Conservation (phyloP, 768 basidiomycete genomes). For the Daedaleopsis sinensis region DNA sequence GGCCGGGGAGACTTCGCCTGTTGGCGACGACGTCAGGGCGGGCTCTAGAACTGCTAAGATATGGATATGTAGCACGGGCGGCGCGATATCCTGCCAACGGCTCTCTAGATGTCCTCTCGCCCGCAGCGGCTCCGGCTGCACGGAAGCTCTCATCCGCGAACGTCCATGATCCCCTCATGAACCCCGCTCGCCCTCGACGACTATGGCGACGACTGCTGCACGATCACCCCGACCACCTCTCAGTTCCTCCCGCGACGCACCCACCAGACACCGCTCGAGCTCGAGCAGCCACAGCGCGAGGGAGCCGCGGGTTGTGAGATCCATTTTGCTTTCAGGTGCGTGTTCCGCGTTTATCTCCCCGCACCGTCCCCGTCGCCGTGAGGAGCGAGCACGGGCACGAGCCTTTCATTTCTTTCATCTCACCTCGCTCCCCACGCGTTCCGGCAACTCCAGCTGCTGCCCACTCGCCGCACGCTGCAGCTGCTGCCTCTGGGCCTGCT, state of each 20-base stretch:
- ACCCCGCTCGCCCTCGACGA: not conserved
- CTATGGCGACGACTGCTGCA: constrained; percentile 14
- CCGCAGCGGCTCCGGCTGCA: not conserved
- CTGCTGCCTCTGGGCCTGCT: no score
- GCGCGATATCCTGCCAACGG: constrained; percentile 2
- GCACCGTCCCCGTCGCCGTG: not conserved
- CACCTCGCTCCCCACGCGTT: not conserved
- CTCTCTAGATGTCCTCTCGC: not conserved
- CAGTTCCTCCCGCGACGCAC: not conserved
- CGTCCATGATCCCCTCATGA: constrained; percentile 13
- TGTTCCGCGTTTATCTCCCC: constrained; percentile 16
- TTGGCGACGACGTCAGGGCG: constrained; percentile 1
- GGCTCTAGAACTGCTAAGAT: constrained; percentile 12
- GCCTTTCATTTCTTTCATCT: constrained; percentile 5
- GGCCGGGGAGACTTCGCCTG: not conserved
- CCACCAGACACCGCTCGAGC: constrained; percentile 3
- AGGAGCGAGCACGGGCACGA: not conserved
- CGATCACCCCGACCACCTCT: not conserved
- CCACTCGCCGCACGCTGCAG: not conserved
- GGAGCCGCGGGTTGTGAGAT: constrained; percentile 11
- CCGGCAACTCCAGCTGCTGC: no score
- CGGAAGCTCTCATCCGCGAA: no score
- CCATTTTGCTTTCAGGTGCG: constrained; percentile 24
- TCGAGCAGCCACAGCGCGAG: constrained; percentile 6
- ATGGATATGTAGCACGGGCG: constrained; percentile 2